Conservation (phyloP, 2,329 filamentous ascomycete genomes). For the Celoporthe dispersa region DNA sequence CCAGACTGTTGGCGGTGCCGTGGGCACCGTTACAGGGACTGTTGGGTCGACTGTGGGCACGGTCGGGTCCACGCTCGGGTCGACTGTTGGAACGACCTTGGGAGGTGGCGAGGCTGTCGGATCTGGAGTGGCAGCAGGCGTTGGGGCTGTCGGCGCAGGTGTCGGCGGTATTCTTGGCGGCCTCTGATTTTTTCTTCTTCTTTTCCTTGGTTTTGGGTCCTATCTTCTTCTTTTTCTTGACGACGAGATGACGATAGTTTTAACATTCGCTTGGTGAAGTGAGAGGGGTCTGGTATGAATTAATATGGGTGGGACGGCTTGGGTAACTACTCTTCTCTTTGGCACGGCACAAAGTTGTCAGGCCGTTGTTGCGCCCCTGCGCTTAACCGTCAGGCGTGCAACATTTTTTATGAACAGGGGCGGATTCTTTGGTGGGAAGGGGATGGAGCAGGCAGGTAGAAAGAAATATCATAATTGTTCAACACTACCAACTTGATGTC, state of each 20-base stretch:
- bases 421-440: not conserved
- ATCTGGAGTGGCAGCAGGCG: not conserved
- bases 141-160: not conserved
- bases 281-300: not conserved
- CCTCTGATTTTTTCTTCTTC: not conserved
- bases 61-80: not conserved
- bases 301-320: not conserved
- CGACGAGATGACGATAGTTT: not conserved
- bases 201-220: not conserved
- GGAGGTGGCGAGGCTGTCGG: not conserved
- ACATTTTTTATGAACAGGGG: not conserved
- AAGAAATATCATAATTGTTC: not conserved
- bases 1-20: not conserved
- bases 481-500: not conserved
- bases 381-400: slow-evolving; percentile 7
- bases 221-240: too few species aligned
- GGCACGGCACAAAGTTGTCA: slow-evolving; percentile 10
- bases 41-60: not conserved
- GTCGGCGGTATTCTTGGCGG: slow-evolving; percentile 6
- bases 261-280: not conserved
- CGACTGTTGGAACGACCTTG: not conserved
- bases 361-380: slow-evolving; percentile 8
- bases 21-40: not conserved
- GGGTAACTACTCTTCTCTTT: not conserved
- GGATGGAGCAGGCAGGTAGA: not conserved